phyloP scores from a whole-genome alignment of 1,139 yeast species.

The Sugiyamaella sp. region DNA sequence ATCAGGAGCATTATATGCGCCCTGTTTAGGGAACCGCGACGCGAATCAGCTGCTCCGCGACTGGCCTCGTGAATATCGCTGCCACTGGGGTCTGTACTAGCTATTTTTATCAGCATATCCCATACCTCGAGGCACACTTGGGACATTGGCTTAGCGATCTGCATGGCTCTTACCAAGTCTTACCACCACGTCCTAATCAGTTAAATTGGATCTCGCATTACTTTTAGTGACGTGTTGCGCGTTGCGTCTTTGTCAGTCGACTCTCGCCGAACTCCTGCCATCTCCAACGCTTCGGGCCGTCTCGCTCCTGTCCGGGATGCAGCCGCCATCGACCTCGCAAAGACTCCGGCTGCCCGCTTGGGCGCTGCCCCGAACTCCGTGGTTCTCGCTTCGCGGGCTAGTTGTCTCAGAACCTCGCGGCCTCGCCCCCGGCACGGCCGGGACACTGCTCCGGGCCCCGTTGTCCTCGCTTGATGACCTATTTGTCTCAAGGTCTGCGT shows the following conservation, averaged over 20 bases:
- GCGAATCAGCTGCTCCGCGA: too few relatives aligned
- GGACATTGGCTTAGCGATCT: neutral
- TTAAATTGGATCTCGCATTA: neutral
- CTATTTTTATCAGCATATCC: neutral
- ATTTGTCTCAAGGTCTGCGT: too few relatives aligned
- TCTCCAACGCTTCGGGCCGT: too few relatives aligned
- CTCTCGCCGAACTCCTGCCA: too few relatives aligned
- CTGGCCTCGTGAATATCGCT: neutral
- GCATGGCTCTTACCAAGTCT: neutral
- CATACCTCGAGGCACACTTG: neutral
- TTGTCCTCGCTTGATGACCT: neutral
- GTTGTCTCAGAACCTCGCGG: too few relatives aligned
- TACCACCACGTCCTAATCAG: neutral
- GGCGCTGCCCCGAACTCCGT: neutral
- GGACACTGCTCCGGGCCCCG: neutral
- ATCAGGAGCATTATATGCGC: neutral
- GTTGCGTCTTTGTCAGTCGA: too few relatives aligned
- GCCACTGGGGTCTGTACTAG: neutral
- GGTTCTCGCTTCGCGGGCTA: neutral
- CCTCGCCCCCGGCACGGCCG: neutral
- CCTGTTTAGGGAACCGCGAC: neutral
- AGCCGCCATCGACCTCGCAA: neutral
- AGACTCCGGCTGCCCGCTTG: too few relatives aligned
- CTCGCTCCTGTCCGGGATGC: too few relatives aligned
- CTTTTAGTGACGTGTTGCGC: conserved; percentile 3